Percentiles rank a stretch among this genome's conserved stretches.
These are phyloP conservation scores for Entomortierella chlamydospora DNA, from an alignment of 192 early-diverging fungal species.

Conservation along the genomic window DNA sequence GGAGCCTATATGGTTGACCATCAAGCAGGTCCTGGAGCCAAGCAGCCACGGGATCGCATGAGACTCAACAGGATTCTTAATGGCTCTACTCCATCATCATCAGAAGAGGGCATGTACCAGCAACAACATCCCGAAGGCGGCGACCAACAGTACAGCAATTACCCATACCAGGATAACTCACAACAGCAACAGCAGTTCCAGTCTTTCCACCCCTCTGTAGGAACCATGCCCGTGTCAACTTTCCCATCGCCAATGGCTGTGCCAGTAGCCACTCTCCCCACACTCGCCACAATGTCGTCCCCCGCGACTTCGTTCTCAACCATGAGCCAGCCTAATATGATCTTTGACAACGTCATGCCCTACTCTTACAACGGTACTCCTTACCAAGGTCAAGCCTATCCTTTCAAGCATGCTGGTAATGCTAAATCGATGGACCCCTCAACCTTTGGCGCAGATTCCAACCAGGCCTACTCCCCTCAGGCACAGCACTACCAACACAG, in stretches of 20 bases:
- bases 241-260: constrained; percentile 38
- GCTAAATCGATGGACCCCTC: constrained; percentile 34
- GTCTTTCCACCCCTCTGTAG: constrained; percentile 23
- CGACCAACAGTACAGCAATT: constrained; percentile 18
- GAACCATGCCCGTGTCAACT: constrained; percentile 37
- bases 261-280: constrained; percentile 43
- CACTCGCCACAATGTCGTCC: constrained; percentile 48
- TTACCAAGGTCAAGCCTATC: constrained; percentile 39
- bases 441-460: constrained; percentile 24
- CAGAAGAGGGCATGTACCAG: constrained; percentile 14
- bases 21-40: constrained; percentile 20
- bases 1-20: constrained; percentile 45
- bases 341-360: constrained; percentile 44
- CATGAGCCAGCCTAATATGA: constrained; percentile 40
- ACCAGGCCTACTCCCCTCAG: constrained; percentile 28
- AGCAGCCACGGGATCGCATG: constrained; percentile 45
- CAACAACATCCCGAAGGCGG: constrained; percentile 22
- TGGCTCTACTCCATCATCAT: constrained; percentile 13
- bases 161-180: constrained; percentile 17
- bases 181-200: constrained; percentile 36
- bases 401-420: constrained; percentile 56
- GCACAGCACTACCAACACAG: constrained; percentile 35
- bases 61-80: constrained; percentile 44
- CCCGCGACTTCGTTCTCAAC: constrained; percentile 36
- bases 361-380: constrained; percentile 38